Base-by-base conservation (phyloP, 1,139 yeast species). In the Debaryomyces psychrophilus region DNA sequence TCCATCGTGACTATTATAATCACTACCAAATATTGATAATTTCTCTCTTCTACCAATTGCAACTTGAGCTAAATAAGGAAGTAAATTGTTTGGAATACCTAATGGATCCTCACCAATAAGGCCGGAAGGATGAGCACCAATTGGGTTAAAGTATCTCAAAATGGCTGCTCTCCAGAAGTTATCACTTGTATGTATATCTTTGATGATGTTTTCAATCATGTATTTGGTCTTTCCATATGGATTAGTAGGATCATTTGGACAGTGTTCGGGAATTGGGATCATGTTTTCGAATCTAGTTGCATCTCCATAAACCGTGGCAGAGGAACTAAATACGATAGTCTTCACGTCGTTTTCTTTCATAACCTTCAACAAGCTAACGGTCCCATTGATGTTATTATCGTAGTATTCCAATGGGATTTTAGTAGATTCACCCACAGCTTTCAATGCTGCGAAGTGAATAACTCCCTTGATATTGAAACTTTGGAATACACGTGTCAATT, bases 301-400 rank as follows among this genome's bases (percentile, higher is more conserved):
- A 61, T 86, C 95, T 14, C 95, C 95, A 59, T 87, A 87, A 9
- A 87, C 95, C 9, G 95, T 87, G 11, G 95, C 95, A 23, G 90
- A 83, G 1, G 92, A 85, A 36, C 88, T 82, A 64, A 87, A 87
- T 8, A 87, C 92, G 53, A 88, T 68, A n/a, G 77, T 76, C 49
- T 73, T 70, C 44, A 85, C 82, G n/a, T 63, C 51, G 48, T 73
- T 58, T 14, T 58, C 61, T 39, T 71, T 65, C 81, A 85, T 79
- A 11, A 77, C 81, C 50, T 76, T 71, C 53, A 87, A 63, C 52
- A 88, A 71, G 47, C 70, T 77, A 51, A 85, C 65, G 23, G 93
- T 82, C 27, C 95, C 93, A 26, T 69, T 63, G 31, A 87, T 81
- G 58, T 87, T 87, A 61, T 85, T 85, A 46, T 81, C 82, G 62